Evolutionary conservation across 148 eudicot species (phyloP), one percentile per base, ranked within the genome.

Genomic region (Limonium bicolor): DNA sequence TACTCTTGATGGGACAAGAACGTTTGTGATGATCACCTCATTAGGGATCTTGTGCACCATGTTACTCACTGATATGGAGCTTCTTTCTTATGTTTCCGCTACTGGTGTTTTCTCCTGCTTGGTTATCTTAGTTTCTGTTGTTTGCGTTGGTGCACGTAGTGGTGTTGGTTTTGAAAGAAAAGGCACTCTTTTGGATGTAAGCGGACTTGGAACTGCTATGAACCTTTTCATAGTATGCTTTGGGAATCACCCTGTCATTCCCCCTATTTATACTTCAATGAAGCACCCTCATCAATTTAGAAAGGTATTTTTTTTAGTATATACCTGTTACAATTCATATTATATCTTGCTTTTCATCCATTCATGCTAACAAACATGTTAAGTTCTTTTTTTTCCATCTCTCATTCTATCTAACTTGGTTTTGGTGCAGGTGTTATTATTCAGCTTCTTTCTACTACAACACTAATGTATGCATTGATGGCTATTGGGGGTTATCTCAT

Each of bases 151-250:
- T 2, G 47, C 38, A 7, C 2, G 34, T 34, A 41, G 27, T 2
- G 66, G 50, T 3, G 50, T 61, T n/a, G 60, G 66, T 7, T 61
- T 61, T 17, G 25, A 21, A 13, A 44, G n/a, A 16, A 27, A 34
- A 20, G 60, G 66, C 9, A 34, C 2, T 0, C 17, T 56, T 27
- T 14, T 41, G 13, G 13, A 50, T n/a, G 22, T 55, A 1, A 50
- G 33, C 20, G 56, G 61, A 6, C 29, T 62, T 36, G 41, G 47
- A 12, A 56, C 56, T 1, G 46, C 56, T 0, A 27, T 56, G 12
- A 50, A 56, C 47, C 37, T 62, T 46, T 62, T 34, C 15, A 44
- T 56, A 4, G 61, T 50, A 41, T 62, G 67, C 41, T 62, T 55
- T 33, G 67, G 41, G 7, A 52, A 61, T 29, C 67, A 56, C 37